Base-by-base conservation (phyloP, 495 filamentous ascomycete genomes). In the Chaetomium cochliodes region DNA sequence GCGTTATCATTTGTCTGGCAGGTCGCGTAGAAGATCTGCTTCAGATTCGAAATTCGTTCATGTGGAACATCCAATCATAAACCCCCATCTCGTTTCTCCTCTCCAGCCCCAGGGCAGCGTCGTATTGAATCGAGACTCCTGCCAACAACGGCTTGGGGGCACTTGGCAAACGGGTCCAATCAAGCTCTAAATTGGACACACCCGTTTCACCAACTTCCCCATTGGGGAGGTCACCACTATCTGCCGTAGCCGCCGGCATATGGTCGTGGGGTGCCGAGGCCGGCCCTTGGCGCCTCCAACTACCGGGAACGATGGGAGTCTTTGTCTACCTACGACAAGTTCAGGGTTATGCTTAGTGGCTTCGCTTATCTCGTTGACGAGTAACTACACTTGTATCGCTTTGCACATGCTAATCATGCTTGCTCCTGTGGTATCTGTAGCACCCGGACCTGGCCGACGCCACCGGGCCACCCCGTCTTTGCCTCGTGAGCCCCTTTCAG, bases 161-260 rank as follows among this genome's bases (percentile, higher is more conserved):
- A 9, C 50, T 62, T 66, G 30, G 64, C 60, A 20, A 20, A 23
- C 33, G 37, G 23, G 22, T 20, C 11, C 37, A 46, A 50, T 22
- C 8, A 26, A 23, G 50, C 30, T 22, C 41, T 49, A 37, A 63
- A 62, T 47, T 44, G 22, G 20, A 39, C 58, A 20, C 26, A 46
- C 37, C n/a, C 25, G 49, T 46, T 53, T 68, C 63, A 57, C 49
- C 69, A 69, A 63, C 64, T 73, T 50, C 70, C 70, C 51, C 59
- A 66, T 65, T 60, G 62, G 70, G 70, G 69, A 73, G 70, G 69
- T 73, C 65, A 13, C 63, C 66, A 33, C 47, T 12, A 44, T 56
- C 49, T 67, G 65, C 55, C 42, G 57, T 47, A 62, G 49, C 42
- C 51, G 52, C 68, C 28, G 65, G 63, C 46, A 56, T 30, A 7